Evolutionary conservation across 164 flowering plant genomes (phyloP).

Genomic region (Kalanchoe fedtschenkoi): DNA sequence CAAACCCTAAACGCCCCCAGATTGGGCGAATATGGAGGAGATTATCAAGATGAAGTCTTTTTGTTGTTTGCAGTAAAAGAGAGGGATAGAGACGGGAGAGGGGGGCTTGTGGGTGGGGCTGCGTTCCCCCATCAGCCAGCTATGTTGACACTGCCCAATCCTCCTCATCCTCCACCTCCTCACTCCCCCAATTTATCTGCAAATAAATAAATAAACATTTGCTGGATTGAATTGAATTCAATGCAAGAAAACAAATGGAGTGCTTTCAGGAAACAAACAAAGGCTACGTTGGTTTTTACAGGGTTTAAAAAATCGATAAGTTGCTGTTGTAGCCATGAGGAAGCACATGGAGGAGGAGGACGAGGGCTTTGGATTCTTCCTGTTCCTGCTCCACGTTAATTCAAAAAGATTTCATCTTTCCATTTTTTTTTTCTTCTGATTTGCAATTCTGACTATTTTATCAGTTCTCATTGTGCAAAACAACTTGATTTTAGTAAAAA

Average conservation of each 20-base stretch:
- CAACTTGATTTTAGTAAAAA: too few relatives aligned
- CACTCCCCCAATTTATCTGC: background rate
- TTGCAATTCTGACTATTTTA: too few relatives aligned
- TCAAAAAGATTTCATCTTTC: too few relatives aligned
- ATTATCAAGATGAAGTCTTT: conserved; percentile 1
- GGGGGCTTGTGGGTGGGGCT: conserved; percentile 27
- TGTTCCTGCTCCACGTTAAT: background rate
- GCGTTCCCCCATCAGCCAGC: conserved; percentile 34
- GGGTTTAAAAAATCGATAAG: background rate
- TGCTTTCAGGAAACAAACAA: background rate
- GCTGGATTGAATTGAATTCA: background rate
- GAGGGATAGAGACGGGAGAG: background rate
- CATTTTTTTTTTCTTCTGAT: too few relatives aligned
- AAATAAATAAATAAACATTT: background rate
- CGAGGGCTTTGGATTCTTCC: conserved; percentile 1
- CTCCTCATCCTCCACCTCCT: background rate
- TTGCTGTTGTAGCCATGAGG: background rate
- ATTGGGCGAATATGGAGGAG: background rate
- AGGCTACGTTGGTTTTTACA: background rate
- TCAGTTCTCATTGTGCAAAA: too few relatives aligned
- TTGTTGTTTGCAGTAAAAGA: background rate
- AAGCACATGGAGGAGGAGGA: background rate
- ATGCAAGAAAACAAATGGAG: too few relatives aligned
- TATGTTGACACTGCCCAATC: conserved; percentile 30
- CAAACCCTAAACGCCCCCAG: background rate